Percentiles rank a stretch among this genome's conserved stretches.
phyloP scores from a whole-genome alignment of 2,329 filamentous ascomycete species.

The Cordyceps fumosorosea region DNA sequence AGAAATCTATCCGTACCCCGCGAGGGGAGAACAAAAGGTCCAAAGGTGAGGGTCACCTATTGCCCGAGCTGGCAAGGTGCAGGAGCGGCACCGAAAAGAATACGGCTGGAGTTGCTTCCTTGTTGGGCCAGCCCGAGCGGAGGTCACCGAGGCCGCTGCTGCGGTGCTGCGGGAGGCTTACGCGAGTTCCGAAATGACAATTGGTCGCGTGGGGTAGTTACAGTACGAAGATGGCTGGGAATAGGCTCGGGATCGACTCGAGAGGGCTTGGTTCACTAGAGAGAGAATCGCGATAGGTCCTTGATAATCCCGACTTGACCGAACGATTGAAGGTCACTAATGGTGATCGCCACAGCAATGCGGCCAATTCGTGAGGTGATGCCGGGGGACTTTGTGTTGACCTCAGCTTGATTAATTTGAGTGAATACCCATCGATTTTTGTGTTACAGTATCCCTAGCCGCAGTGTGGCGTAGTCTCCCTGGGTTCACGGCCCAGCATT shows the following conservation, averaged over 20 bases:
- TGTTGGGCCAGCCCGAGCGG: not conserved
- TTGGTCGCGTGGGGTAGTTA: not conserved
- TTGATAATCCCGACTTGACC: not conserved
- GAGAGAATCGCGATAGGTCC: not conserved
- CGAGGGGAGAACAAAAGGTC: conserved; percentile 2
- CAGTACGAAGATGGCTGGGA: not conserved
- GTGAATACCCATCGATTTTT: no score
- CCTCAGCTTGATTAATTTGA: not conserved
- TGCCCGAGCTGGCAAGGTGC: not conserved
- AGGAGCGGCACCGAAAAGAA: not conserved
- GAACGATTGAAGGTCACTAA: not conserved
- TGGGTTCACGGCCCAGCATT: no score
- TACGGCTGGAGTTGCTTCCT: not conserved
- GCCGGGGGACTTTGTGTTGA: not conserved
- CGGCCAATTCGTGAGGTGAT: not conserved
- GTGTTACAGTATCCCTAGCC: no score
- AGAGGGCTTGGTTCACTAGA: no score
- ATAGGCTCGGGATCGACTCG: not conserved
- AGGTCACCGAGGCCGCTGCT: conserved; percentile 1
- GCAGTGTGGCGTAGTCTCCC: no score
- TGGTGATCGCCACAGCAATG: no score
- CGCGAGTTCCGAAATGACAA: not conserved
- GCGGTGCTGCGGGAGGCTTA: not conserved
- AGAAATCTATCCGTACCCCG: not conserved
- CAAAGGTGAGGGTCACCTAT: not conserved